Evolutionary conservation across 2,329 filamentous ascomycete species (phyloP).

Genomic region (Epichloe hybrida): DNA sequence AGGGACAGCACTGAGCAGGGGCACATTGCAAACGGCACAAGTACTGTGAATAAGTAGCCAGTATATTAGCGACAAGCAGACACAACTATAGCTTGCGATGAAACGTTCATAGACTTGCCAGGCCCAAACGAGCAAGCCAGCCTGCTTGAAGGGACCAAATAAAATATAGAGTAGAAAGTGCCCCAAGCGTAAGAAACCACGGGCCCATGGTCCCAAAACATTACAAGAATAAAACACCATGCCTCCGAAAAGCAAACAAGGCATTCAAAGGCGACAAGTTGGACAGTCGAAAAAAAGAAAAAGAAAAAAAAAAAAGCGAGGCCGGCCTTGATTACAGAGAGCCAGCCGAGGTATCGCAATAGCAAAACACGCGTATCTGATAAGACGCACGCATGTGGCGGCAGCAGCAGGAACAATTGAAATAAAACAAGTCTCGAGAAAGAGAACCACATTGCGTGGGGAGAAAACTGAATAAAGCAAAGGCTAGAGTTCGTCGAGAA

Average conservation of each 20-base stretch:
- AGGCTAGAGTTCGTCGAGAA: not conserved
- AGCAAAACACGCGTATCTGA: slow-evolving; percentile 1
- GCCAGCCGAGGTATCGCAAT: slow-evolving; percentile 10
- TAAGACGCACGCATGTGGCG: not conserved
- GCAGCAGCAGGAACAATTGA: not conserved
- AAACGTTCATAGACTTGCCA: not conserved
- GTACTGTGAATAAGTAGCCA: not conserved
- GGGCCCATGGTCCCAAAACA: not conserved
- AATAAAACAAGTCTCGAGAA: not conserved
- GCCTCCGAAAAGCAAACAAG: not conserved
- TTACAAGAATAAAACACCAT: not conserved
- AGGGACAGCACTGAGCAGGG: too few species aligned
- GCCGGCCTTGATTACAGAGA: slow-evolving; percentile 4
- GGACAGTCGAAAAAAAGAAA: not conserved
- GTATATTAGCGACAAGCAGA: not conserved
- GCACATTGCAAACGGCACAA: not conserved
- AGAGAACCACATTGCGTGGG: not conserved
- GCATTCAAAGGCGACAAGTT: not conserved
- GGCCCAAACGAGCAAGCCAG: not conserved
- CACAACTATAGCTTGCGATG: not conserved
- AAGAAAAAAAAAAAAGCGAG: slow-evolving; percentile 1
- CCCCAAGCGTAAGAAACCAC: not conserved
- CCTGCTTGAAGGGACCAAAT: not conserved
- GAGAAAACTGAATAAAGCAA: not conserved
- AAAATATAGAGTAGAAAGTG: not conserved